Evolutionary conservation across 2,329 filamentous ascomycete genomes (phyloP).

Genomic region (Mariannaea sp.): DNA sequence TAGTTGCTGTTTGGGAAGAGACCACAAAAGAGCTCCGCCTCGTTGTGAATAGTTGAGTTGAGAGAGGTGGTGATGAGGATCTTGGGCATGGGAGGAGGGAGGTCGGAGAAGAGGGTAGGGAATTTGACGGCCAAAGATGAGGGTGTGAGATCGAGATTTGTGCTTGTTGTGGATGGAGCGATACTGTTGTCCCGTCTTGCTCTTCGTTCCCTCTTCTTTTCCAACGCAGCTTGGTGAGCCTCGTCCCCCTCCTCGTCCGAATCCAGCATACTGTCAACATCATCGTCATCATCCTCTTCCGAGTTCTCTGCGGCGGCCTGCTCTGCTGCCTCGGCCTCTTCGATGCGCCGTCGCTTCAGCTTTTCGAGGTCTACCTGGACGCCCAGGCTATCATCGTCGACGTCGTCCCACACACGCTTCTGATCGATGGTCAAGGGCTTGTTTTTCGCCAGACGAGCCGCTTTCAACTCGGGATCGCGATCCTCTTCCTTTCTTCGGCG

Average conservation of each 20-base stretch:
- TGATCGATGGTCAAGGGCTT: constrained; percentile 80
- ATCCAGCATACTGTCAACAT: constrained; percentile 81
- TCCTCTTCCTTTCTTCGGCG: constrained; percentile 83
- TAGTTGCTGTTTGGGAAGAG: constrained; percentile 89
- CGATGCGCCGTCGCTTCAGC: constrained; percentile 61
- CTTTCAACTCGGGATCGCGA: constrained; percentile 76
- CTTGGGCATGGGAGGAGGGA: constrained; percentile 70
- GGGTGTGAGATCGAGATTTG: constrained; percentile 67
- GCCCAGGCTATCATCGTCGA: constrained; percentile 64
- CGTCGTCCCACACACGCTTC: constrained; percentile 89
- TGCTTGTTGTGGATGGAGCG: constrained; percentile 65
- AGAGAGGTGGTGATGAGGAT: constrained; percentile 90
- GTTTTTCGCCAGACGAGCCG: constrained; percentile 76
- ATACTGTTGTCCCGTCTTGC: constrained; percentile 54
- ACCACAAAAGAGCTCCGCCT: constrained; percentile 77
- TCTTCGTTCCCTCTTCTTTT: constrained; percentile 52
- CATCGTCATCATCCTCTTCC: constrained; percentile 55
- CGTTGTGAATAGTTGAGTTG: constrained; percentile 83
- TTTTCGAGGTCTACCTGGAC: constrained; percentile 62
- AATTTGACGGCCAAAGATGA: constrained; percentile 65
- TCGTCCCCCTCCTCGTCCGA: constrained; percentile 62
- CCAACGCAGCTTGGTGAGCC: constrained; percentile 48
- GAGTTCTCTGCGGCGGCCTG: constrained; percentile 53
- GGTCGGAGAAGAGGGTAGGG: constrained; percentile 64
- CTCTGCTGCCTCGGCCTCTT: constrained; percentile 57